Conservation (phyloP, 148 eudicot species). For the Chenopodium quinoa region DNA sequence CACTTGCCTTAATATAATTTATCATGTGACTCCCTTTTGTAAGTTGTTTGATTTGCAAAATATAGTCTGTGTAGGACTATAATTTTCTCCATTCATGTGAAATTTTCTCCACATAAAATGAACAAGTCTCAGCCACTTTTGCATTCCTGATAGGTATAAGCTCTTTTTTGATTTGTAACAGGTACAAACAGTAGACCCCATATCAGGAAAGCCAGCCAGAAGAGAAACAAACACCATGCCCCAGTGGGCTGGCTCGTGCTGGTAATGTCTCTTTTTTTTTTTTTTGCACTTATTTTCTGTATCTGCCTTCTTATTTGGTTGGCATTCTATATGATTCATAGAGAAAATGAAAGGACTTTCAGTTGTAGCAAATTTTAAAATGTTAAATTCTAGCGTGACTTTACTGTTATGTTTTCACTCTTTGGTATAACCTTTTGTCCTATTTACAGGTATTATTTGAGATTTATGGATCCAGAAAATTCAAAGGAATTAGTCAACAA, state of each 20-base stretch:
- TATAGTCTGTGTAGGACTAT: not conserved
- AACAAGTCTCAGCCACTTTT: not conserved
- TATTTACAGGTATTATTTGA: slow-evolving; percentile 81
- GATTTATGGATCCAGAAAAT: slow-evolving; percentile 96
- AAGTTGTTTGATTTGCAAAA: not conserved
- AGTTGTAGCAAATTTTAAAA: not conserved
- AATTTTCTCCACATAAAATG: not conserved
- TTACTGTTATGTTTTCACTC: not conserved
- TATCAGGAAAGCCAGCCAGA: slow-evolving; percentile 67
- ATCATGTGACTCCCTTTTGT: not conserved
- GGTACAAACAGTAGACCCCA: slow-evolving; percentile 73
- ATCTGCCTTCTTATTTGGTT: not conserved
- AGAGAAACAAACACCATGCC: slow-evolving; percentile 99
- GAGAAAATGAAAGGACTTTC: not conserved
- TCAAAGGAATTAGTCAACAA: slow-evolving; percentile 75
- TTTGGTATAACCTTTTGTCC: slow-evolving; percentile 6
- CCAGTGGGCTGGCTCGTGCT: slow-evolving; percentile 99
- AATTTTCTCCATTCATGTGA: not conserved
- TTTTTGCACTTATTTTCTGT: not conserved
- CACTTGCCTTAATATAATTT: slow-evolving; percentile 13
- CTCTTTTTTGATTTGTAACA: slow-evolving; percentile 28
- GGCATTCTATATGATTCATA: not conserved
- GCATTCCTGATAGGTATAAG: not conserved
- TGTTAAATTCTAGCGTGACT: not conserved
- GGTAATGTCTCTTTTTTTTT: slow-evolving; percentile 42